Base-by-base conservation (phyloP, 345 rosid genomes). In the Dipteronia dyeriana region DNA sequence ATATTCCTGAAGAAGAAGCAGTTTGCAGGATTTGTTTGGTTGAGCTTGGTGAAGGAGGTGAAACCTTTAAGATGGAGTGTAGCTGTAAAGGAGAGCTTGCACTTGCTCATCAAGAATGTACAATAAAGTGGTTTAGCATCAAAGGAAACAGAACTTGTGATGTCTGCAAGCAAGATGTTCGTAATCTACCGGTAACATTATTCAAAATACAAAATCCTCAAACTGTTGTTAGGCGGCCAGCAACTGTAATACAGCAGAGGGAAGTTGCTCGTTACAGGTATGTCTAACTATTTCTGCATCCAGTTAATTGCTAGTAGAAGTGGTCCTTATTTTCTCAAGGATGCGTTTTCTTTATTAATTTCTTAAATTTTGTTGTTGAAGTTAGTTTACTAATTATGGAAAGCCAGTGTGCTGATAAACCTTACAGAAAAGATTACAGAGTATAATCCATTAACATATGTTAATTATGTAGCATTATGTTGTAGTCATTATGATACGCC, bases 51-150 rank as follows among this genome's bases (percentile, higher is more conserved):
- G 90, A 85, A 85, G 89, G 92, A 69, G 89, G 89, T 17, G 89
- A 87, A 62, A 83, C 85, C 43, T 78, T 89, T 6, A 89, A 87
- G 84, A 78, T 89, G 92, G 92, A 87, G 62, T 89, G 92, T 76
- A 87, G 90, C 83, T 89, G 92, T 82, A 89, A 83, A 73, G 92
- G 90, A 69, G 92, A 84, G 74, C 90, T 87, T 63, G 92, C 92
- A 4, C 88, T 89, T n/a, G 89, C 92, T n/a, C 92, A 89, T 56
- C 75, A 87, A 79, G 89, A 86, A 41, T 89, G 92, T 77, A 88
- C 87, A 13, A 78, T 89, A 68, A 89, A 89, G 74, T 89, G 92
- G 92, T 89, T 89, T 84, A 89, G 87, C 79, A 86, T 87, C 77
- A 87, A 85, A 76, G 90, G 90, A 38, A 89, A 87, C 82, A 87